Percentiles rank a stretch among this genome's conserved stretches.
Evolutionary conservation across 306 rosid genomes (phyloP).

Genomic region (Quercus glauca): DNA sequence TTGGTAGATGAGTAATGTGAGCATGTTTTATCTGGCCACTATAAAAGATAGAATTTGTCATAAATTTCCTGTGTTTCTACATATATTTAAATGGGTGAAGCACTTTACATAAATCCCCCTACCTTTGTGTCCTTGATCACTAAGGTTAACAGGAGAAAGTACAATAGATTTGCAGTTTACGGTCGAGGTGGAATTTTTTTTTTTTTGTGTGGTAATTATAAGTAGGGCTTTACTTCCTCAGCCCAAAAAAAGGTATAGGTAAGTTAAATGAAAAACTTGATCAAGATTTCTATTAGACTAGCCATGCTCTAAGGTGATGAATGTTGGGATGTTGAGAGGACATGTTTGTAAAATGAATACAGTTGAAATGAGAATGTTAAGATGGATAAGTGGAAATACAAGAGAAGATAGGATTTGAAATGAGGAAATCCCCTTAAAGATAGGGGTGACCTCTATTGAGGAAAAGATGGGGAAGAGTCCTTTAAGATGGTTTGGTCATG

Average conservation of each 20-base stretch:
- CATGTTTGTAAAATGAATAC: too few species aligned
- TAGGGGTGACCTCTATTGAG: too few species aligned
- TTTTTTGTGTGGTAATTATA: neutral
- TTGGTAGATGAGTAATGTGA: neutral
- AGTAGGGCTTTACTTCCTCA: neutral
- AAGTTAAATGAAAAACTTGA: too few species aligned
- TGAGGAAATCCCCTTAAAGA: too few species aligned
- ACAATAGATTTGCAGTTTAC: neutral
- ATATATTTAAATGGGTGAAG: neutral
- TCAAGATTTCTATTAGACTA: too few species aligned
- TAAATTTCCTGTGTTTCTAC: conserved; percentile 2
- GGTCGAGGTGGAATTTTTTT: neutral
- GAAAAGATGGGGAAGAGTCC: too few species aligned
- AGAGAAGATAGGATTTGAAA: too few species aligned
- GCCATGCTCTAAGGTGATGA: neutral
- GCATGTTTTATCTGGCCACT: neutral
- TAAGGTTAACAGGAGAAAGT: neutral
- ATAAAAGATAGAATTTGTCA: neutral
- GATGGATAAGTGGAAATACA: too few species aligned
- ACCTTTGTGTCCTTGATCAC: neutral
- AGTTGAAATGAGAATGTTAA: too few species aligned
- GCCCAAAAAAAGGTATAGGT: neutral
- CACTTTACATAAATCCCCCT: neutral
- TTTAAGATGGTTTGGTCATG: too few species aligned
- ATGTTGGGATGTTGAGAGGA: neutral